Percentiles rank a stretch among this genome's conserved stretches.
phyloP scores from a whole-genome alignment of 768 basidiomycete genomes.

The Boletus rubropictus region DNA sequence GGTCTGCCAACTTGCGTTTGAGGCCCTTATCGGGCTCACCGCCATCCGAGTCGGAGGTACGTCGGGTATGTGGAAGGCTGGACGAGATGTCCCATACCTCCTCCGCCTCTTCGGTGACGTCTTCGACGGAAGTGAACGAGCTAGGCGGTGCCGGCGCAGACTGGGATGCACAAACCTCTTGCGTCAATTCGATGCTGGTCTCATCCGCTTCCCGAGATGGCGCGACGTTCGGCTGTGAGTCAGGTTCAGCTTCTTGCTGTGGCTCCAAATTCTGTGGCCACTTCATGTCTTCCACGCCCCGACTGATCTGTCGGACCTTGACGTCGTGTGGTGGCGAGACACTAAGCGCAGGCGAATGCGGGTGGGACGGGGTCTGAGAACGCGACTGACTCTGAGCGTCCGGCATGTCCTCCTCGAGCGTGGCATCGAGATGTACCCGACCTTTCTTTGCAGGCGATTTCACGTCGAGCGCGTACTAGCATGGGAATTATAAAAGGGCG shows the following conservation, averaged over 20 bases:
- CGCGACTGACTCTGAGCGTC: slow-evolving; percentile 42
- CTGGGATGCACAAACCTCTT: slow-evolving; percentile 9
- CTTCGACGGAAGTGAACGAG: slow-evolving; percentile 20
- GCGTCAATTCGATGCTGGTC: slow-evolving; percentile 10
- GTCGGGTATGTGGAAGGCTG: slow-evolving; percentile 24
- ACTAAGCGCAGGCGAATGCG: slow-evolving; percentile 29
- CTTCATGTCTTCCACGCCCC: slow-evolving; percentile 71
- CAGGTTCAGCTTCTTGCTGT: slow-evolving; percentile 9
- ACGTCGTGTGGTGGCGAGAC: slow-evolving; percentile 73
- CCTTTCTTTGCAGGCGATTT: slow-evolving; percentile 77
- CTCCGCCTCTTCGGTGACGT: slow-evolving; percentile 25
- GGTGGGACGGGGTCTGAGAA: slow-evolving; percentile 28
- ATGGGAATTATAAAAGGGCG: slow-evolving; percentile 20
- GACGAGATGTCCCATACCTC: slow-evolving; percentile 25
- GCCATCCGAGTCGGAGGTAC: slow-evolving; percentile 41
- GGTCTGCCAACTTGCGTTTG: slow-evolving; percentile 66
- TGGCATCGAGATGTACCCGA: slow-evolving; percentile 52
- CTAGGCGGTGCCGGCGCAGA: slow-evolving; percentile 7
- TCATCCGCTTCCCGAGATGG: slow-evolving; percentile 5
- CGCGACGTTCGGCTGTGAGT: slow-evolving; percentile 6
- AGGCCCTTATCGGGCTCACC: slow-evolving; percentile 52
- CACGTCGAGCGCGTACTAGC: slow-evolving; percentile 33
- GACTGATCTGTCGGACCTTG: slow-evolving; percentile 75
- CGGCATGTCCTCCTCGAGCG: slow-evolving; percentile 51
- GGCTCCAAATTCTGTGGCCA: slow-evolving; percentile 46